phyloP scores from a whole-genome alignment of 2,329 filamentous ascomycete genomes.

The Lecanicillium sp. region DNA sequence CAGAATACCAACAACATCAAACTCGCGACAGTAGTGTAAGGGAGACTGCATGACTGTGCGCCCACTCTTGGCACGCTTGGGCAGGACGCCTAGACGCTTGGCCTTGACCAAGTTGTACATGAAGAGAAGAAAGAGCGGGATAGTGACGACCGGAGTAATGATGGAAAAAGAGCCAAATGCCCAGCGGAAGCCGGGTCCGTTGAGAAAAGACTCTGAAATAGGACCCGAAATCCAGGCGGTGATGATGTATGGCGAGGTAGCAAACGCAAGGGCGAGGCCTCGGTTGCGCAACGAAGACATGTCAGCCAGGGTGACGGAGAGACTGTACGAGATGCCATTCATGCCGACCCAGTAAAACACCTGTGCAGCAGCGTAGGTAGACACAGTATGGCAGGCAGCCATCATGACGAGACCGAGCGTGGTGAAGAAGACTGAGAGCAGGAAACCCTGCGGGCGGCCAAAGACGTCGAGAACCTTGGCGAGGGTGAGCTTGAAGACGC shows the following conservation, averaged over 20 bases:
- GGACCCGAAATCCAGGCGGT: slow-evolving; percentile 53
- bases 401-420: slow-evolving; percentile 43
- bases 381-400: slow-evolving; percentile 40
- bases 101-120: slow-evolving; percentile 45
- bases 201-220: slow-evolving; percentile 42
- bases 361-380: slow-evolving; percentile 24
- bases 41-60: slow-evolving; percentile 25
- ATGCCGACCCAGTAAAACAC: slow-evolving; percentile 52
- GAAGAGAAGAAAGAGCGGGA: slow-evolving; percentile 47
- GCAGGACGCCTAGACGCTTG: slow-evolving; percentile 33
- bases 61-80: slow-evolving; percentile 20
- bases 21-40: slow-evolving; percentile 41
- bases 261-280: slow-evolving; percentile 20
- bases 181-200: slow-evolving; percentile 51
- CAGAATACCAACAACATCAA: slow-evolving; percentile 44
- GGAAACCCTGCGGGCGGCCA: slow-evolving; percentile 25
- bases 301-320: slow-evolving; percentile 56
- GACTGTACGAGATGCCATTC: slow-evolving; percentile 46
- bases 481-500: slow-evolving; percentile 17
- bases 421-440: slow-evolving; percentile 20
- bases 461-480: slow-evolving; percentile 29
- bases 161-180: slow-evolving; percentile 56
- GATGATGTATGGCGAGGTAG: slow-evolving; percentile 27
- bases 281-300: slow-evolving; percentile 28
- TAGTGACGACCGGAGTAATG: slow-evolving; percentile 46